A percentile compares a stretch with the other conserved stretches of the same genome.
phyloP scores from a whole-genome alignment of 768 basidiomycete genomes.

The Mycena venus region DNA sequence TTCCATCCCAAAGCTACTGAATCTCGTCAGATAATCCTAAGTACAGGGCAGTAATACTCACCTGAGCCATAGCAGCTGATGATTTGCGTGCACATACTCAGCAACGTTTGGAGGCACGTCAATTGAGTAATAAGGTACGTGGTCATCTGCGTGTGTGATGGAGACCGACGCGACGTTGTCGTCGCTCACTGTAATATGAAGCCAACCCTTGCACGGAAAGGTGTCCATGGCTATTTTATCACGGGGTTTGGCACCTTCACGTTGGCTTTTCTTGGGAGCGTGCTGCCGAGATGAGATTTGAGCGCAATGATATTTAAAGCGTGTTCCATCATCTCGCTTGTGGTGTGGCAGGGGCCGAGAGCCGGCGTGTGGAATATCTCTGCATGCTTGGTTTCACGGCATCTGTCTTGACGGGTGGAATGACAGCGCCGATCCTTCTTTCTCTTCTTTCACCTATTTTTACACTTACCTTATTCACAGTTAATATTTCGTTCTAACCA shows the following conservation, averaged over 20 bases:
- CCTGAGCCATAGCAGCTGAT: no score
- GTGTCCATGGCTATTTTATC: background rate
- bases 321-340: no score
- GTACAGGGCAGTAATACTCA: no score
- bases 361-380: no score
- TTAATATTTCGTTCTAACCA: no score
- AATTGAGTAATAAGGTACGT: background rate
- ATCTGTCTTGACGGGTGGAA: no score
- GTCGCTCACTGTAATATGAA: background rate
- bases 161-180: background rate
- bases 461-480: no score
- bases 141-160: background rate
- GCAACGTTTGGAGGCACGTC: background rate
- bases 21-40: no score
- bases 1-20: conserved; percentile 5
- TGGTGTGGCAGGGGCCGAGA: no score
- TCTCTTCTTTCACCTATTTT: no score
- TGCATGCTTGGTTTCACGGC: background rate
- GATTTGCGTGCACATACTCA: background rate
- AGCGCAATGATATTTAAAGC: conserved; percentile 5
- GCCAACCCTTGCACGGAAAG: background rate
- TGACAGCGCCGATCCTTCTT: no score
- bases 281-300: background rate
- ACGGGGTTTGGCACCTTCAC: background rate
- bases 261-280: background rate